Evolutionary conservation across 495 filamentous ascomycete species (phyloP).

Genomic region (Margaritispora aquatica): DNA sequence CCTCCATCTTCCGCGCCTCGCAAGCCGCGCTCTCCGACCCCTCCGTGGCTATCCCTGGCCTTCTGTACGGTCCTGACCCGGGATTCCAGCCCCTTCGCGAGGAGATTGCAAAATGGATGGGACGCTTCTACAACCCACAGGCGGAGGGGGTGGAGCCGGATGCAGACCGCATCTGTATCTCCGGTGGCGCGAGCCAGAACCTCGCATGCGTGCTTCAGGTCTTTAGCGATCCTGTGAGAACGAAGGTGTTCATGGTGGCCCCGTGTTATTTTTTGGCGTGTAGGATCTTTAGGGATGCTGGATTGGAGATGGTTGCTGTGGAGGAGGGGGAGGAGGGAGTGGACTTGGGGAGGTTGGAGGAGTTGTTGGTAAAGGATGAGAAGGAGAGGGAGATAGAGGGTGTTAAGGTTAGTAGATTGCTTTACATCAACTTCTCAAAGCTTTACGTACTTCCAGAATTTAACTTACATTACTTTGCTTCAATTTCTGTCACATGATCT

Average conservation of each 20-base stretch:
- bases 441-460: no score
- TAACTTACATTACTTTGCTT: not conserved
- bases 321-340: conserved; percentile 69
- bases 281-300: conserved; percentile 72
- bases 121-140: conserved; percentile 57
- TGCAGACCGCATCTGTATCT: conserved; percentile 63
- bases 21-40: conserved; percentile 50
- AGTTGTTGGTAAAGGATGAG: conserved; percentile 17
- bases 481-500: no score
- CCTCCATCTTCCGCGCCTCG: conserved; percentile 49
- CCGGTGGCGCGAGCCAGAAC: conserved; percentile 72
- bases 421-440: no score
- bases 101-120: conserved; percentile 65
- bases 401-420: conserved; percentile 18
- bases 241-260: conserved; percentile 71
- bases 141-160: conserved; percentile 25
- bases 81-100: conserved; percentile 62
- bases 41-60: conserved; percentile 43
- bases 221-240: conserved; percentile 73
- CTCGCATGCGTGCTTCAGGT: conserved; percentile 64
- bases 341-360: conserved; percentile 52
- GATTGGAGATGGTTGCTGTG: conserved; percentile 61
- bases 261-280: conserved; percentile 78
- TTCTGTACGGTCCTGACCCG: conserved; percentile 74
- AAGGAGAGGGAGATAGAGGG: not conserved